These are phyloP conservation scores for Boletellus deceptivus DNA, from an alignment of 1,284 basidiomycete genomes.

Conservation along the genomic window DNA sequence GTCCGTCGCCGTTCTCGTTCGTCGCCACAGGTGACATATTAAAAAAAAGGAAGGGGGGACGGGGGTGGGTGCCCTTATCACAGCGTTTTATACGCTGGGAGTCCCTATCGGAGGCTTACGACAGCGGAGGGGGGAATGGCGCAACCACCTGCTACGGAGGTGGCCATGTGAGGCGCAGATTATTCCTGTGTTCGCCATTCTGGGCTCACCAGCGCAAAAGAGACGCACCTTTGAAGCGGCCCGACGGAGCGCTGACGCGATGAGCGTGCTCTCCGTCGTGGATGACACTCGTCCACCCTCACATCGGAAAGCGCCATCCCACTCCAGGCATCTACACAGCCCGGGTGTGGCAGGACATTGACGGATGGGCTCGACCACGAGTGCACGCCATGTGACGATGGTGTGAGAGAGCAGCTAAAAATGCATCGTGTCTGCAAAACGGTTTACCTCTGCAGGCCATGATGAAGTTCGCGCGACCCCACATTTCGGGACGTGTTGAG, in stretches of 20 bases:
- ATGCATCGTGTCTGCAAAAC: slow-evolving; percentile 1
- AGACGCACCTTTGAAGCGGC: background rate
- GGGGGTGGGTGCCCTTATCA: background rate
- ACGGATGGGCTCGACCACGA: background rate
- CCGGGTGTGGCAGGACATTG: background rate
- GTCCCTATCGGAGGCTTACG: slow-evolving; percentile 10
- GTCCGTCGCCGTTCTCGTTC: slow-evolving; percentile 21
- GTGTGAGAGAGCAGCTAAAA: slow-evolving; percentile 12
- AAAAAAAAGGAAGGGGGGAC: background rate
- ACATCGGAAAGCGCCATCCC: too few species aligned
- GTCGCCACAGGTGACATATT: slow-evolving; percentile 49
- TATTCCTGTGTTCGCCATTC: slow-evolving; percentile 10
- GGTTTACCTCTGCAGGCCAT: background rate
- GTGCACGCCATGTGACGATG: slow-evolving; percentile 9
- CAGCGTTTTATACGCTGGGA: slow-evolving; percentile 20
- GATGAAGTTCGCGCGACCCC: too few species aligned
- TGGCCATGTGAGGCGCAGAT: slow-evolving; percentile 17
- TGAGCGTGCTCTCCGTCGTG: slow-evolving; percentile 2
- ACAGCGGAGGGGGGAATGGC: slow-evolving; percentile 17
- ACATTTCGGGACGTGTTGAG: too few species aligned
- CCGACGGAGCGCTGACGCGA: background rate
- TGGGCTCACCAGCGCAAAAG: background rate
- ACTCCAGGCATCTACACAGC: too few species aligned
- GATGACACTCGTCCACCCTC: background rate
- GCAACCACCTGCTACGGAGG: slow-evolving; percentile 12